phyloP scores from a whole-genome alignment of 345 rosid genomes.

The Clarkia xantiana region DNA sequence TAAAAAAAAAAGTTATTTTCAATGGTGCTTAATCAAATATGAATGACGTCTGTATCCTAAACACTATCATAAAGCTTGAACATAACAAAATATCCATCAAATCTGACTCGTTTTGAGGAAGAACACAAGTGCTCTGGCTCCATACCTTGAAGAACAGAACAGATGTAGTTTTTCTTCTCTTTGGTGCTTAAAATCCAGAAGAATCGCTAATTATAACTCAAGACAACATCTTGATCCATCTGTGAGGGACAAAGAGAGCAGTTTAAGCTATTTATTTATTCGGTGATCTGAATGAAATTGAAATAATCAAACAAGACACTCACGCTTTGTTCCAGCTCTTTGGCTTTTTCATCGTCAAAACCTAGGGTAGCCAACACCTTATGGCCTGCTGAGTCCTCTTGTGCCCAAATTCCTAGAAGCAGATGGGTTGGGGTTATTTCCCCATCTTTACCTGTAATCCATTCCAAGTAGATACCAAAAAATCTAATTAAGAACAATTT shows the following conservation, averaged over 20 bases:
- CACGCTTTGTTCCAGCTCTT: constrained; percentile 52
- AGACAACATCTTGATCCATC: constrained; percentile 42
- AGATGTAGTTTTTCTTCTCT: no score
- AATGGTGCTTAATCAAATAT: no score
- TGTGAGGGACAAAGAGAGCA: constrained; percentile 20
- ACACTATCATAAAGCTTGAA: no score
- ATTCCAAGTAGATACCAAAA: no score
- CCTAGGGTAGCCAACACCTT: constrained; percentile 45
- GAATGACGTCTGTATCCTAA: no score
- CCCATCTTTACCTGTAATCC: constrained; percentile 52
- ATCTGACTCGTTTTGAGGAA: no score
- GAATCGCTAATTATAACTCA: constrained; percentile 16
- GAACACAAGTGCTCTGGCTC: no score
- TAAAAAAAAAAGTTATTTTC: no score
- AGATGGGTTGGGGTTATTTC: constrained; percentile 64
- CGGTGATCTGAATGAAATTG: not conserved
- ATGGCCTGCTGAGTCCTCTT: constrained; percentile 71
- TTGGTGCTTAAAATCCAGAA: no score
- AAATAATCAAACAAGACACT: constrained; percentile 13
- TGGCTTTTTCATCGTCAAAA: constrained; percentile 69
- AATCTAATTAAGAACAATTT: not conserved
- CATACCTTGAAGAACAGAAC: no score
- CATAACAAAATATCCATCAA: no score
- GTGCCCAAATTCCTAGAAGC: constrained; percentile 76
- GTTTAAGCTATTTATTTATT: not conserved